Base-by-base conservation (phyloP, 2,329 filamentous ascomycete genomes). In the Macrophomina pseudophaseolina region DNA sequence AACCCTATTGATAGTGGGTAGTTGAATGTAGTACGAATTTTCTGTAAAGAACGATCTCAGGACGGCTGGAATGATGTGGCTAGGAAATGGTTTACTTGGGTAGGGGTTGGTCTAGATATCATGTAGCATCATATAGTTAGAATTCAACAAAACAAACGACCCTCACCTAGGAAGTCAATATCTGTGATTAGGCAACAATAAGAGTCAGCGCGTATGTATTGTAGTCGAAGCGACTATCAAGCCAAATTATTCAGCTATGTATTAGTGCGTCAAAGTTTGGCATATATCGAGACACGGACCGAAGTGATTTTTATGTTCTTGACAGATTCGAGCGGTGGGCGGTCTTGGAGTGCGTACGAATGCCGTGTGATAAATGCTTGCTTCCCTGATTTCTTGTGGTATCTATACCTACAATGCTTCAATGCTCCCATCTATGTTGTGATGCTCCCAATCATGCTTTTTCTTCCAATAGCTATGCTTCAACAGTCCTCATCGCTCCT, bases 1-100 rank as follows among this genome's bases (percentile, higher is more conserved):
- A 86, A 73, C 87, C 88, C 5, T 85, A 89, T 70, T 86, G 80
- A 59, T n/a, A 14, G 44, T 23, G 30, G 23, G 30, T n/a, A 12
- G 23, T 28, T 23, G 11, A 16, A 30, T 23, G 30, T 1, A 33
- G 52, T 35, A 18, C 7, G 16, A 33, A 30, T 16, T 35, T 46
- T 35, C 9, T 7, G 49, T 16, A 62, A 3, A 48, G 38, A 28
- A 49, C 4, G 14, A 14, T 7, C 2, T 16, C 18, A 9, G 28
- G 7, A 32, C 16, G 28, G 9, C 5, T 5, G 8, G 42, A 14
- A 14, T 44, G 11, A 33, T 14, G 49, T 28, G 14, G 35, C 12
- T n/a, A 35, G 23, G 42, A 28, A 35, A 48, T 18, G 42, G 30
- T 14, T 3, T 28, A 5, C 12, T 51, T 14, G 9, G n/a, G 30